phyloP scores from a whole-genome alignment of 2,329 filamentous ascomycete genomes.

The Fusarium sublunatum region DNA sequence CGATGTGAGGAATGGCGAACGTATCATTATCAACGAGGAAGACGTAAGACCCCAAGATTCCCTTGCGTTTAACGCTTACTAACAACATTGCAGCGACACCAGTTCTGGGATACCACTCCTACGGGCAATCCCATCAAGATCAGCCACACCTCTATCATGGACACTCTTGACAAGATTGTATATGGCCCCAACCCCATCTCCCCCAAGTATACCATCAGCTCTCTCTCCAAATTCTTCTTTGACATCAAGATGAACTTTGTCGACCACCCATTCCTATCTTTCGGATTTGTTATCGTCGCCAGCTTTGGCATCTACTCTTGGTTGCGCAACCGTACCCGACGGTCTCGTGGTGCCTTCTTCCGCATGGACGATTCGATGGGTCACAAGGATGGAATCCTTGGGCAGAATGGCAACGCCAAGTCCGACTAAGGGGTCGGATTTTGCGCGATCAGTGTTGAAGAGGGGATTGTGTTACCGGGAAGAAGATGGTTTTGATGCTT shows the following conservation, averaged over 20 bases:
- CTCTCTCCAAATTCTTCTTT: slow-evolving; percentile 77
- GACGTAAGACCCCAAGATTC: slow-evolving; percentile 73
- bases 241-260: slow-evolving; percentile 68
- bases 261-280: slow-evolving; percentile 69
- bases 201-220: slow-evolving; percentile 80
- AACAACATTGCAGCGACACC: slow-evolving; percentile 74
- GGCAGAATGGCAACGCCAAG: slow-evolving; percentile 54
- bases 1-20: slow-evolving; percentile 86
- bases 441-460: background rate
- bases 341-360: slow-evolving; percentile 68
- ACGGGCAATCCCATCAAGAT: slow-evolving; percentile 91
- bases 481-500: background rate
- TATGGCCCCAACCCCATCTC: slow-evolving; percentile 76
- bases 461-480: background rate
- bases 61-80: slow-evolving; percentile 41
- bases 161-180: slow-evolving; percentile 81
- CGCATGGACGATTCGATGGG: slow-evolving; percentile 68
- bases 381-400: slow-evolving; percentile 74
- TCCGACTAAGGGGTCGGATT: slow-evolving; percentile 45
- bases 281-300: slow-evolving; percentile 68
- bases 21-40: slow-evolving; percentile 96
- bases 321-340: slow-evolving; percentile 65
- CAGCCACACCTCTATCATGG: slow-evolving; percentile 88
- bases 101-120: slow-evolving; percentile 93
- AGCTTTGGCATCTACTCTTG: slow-evolving; percentile 64